Conservation (phyloP, 176 grass and related monocot genomes). For the Saccharum officinarum region DNA sequence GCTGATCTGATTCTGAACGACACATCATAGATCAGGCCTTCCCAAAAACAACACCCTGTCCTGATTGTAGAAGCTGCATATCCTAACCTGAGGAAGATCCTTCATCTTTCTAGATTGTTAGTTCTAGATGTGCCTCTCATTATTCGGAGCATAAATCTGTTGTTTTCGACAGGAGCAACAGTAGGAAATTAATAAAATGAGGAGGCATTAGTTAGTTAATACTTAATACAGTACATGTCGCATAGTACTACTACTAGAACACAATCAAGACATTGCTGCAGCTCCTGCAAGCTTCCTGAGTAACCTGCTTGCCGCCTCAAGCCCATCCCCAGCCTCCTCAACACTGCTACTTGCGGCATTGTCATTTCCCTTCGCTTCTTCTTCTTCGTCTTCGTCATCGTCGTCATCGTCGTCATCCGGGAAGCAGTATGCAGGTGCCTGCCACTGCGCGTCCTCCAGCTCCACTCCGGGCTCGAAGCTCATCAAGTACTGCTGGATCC, state of each 20-base stretch:
- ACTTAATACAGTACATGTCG: background rate
- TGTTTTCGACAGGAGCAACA: background rate
- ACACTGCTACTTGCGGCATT: background rate
- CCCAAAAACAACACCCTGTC: background rate
- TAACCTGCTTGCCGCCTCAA: background rate
- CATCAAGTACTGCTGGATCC: conserved; percentile 63
- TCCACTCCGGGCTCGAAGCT: conserved; percentile 53
- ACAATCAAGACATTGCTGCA: background rate
- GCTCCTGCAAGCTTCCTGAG: conserved; percentile 6
- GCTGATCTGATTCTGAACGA: too few species aligned
- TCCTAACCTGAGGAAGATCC: background rate
- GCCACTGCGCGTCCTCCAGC: conserved; percentile 56
- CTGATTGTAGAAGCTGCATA: background rate
- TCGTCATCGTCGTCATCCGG: accelerated
- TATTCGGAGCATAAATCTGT: background rate
- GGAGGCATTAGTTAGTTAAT: background rate
- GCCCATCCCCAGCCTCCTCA: background rate
- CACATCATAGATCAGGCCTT: background rate
- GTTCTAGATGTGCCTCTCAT: background rate
- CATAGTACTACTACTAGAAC: background rate
- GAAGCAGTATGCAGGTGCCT: conserved; percentile 67
- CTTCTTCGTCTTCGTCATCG: accelerated
- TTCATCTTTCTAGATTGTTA: background rate
- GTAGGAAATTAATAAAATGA: background rate
- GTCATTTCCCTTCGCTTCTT: background rate